phyloP scores from a whole-genome alignment of 192 early-diverging fungal species.

The Gaertneriomyces sp. region DNA sequence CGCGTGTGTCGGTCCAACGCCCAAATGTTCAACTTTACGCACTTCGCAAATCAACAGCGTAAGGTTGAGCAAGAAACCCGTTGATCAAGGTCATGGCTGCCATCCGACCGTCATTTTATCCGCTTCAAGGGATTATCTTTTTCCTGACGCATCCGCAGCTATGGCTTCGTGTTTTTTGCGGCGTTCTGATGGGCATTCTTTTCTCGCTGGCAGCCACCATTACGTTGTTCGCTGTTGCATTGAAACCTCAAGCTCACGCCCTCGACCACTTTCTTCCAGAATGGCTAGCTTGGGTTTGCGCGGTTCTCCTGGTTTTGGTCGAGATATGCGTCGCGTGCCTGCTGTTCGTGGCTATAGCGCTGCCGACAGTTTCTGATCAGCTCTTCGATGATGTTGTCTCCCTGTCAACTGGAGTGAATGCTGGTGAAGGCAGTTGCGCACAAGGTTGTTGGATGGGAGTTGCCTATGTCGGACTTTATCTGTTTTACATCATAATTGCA shows the following conservation, averaged over 20 bases:
- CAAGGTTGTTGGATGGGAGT: conserved; percentile 16
- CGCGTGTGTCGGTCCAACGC: no score
- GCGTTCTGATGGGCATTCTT: conserved; percentile 47
- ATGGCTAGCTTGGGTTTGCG: conserved; percentile 60
- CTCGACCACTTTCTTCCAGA: conserved; percentile 49
- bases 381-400: conserved; percentile 48
- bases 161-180: conserved; percentile 49
- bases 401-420: conserved; percentile 6
- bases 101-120: conserved; percentile 16
- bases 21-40: no score
- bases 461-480: conserved; percentile 10
- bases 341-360: conserved; percentile 53
- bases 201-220: conserved; percentile 46
- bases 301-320: conserved; percentile 57
- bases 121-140: conserved; percentile 30
- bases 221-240: conserved; percentile 52
- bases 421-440: conserved; percentile 9
- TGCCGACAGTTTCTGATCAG: conserved; percentile 57
- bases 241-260: conserved; percentile 59
- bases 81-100: no score
- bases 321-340: conserved; percentile 50
- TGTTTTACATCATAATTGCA: conserved; percentile 16
- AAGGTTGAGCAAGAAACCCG: no score
- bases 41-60: no score
- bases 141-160: conserved; percentile 34